Evolutionary conservation across 2,329 filamentous ascomycete genomes (phyloP).

Genomic region (Aspergillus japonicus): DNA sequence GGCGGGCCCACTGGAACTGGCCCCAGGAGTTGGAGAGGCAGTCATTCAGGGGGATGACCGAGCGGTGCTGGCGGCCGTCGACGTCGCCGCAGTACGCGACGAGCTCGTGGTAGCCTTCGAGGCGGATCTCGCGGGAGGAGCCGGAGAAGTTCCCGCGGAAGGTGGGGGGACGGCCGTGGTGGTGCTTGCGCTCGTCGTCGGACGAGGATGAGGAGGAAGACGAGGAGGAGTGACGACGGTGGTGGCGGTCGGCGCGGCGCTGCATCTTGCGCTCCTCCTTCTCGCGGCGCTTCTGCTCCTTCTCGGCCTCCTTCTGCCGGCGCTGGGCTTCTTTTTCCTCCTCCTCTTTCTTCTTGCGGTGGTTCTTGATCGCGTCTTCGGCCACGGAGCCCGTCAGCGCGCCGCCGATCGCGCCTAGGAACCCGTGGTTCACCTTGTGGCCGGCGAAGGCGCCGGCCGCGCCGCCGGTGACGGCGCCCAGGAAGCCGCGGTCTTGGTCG

Average conservation of each 20-base stretch:
- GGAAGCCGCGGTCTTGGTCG: slow-evolving; percentile 44
- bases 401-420: slow-evolving; percentile 47
- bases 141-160: slow-evolving; percentile 40
- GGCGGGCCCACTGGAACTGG: slow-evolving; percentile 34
- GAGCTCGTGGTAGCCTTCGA: slow-evolving; percentile 38
- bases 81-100: slow-evolving; percentile 35
- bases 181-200: background rate
- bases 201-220: background rate
- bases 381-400: slow-evolving; percentile 46
- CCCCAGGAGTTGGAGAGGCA: slow-evolving; percentile 41
- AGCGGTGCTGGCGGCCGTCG: slow-evolving; percentile 32
- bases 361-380: slow-evolving; percentile 46
- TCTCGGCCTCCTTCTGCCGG: slow-evolving; percentile 6
- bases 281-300: background rate
- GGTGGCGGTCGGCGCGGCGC: background rate
- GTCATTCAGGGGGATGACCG: slow-evolving; percentile 37
- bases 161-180: background rate
- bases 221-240: background rate
- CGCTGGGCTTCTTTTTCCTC: slow-evolving; percentile 8
- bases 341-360: slow-evolving; percentile 29
- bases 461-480: slow-evolving; percentile 47
- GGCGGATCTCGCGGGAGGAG: slow-evolving; percentile 31
- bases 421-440: slow-evolving; percentile 47
- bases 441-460: slow-evolving; percentile 45
- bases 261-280: background rate